phyloP scores from a whole-genome alignment of 2,329 filamentous ascomycete genomes.

The Fusarium musae region DNA sequence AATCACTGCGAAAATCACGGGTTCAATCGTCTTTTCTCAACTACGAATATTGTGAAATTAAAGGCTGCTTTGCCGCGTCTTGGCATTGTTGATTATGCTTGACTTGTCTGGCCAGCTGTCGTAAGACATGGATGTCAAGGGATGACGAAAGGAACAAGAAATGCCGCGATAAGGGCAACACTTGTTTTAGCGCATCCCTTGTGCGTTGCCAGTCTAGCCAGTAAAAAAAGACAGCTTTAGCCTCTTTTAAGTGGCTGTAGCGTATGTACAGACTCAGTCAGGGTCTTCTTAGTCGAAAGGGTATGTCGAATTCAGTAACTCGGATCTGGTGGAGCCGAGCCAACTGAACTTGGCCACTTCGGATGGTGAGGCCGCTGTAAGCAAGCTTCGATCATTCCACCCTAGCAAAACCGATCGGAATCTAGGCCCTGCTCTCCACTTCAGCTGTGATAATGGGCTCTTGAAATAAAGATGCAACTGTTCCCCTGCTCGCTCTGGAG shows the following conservation, averaged over 20 bases:
- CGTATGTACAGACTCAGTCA: background rate
- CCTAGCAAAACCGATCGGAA: background rate
- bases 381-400: slow-evolving; percentile 3
- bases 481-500: background rate
- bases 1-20: background rate
- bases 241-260: background rate
- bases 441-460: background rate
- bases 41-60: background rate
- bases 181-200: background rate
- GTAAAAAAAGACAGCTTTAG: background rate
- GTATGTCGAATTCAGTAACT: background rate
- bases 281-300: background rate
- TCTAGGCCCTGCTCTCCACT: background rate
- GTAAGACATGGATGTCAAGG: background rate
- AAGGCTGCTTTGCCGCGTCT: background rate
- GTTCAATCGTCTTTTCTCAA: background rate
- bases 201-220: background rate
- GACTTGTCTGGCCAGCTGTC: background rate
- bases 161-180: background rate
- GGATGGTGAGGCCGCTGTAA: background rate
- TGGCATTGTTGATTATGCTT: background rate
- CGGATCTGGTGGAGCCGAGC: slow-evolving; percentile 2
- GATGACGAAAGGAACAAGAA: background rate
- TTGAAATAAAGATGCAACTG: background rate
- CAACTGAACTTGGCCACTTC: background rate